phyloP scores from a whole-genome alignment of 1,284 basidiomycete species.

The Anthracocystis panici-leucophaei region DNA sequence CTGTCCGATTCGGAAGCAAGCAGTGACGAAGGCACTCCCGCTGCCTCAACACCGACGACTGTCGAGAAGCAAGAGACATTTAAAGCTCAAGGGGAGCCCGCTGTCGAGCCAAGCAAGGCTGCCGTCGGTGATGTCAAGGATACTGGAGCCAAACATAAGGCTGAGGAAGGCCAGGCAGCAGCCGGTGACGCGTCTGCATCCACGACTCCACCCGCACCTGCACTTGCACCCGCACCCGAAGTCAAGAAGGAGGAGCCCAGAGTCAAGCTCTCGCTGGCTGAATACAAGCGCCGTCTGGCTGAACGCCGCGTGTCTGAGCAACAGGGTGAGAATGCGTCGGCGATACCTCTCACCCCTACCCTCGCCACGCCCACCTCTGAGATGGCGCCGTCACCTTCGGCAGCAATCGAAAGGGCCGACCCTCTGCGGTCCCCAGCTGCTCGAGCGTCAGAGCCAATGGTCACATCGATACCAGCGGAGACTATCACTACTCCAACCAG shows the following conservation, averaged over 20 bases:
- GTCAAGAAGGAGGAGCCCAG: slow-evolving; percentile 57
- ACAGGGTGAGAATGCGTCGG: slow-evolving; percentile 11
- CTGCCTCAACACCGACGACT: slow-evolving; percentile 5
- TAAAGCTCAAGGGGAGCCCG: not conserved
- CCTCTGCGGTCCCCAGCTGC: slow-evolving; percentile 9
- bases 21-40: slow-evolving; percentile 21
- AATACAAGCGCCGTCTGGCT: slow-evolving; percentile 67
- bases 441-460: slow-evolving; percentile 17
- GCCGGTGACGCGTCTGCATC: not conserved
- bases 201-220: slow-evolving; percentile 2
- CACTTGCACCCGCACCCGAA: slow-evolving; percentile 19
- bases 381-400: slow-evolving; percentile 28
- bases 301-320: slow-evolving; percentile 57
- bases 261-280: slow-evolving; percentile 64
- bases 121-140: slow-evolving; percentile 1
- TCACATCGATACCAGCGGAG: slow-evolving; percentile 10
- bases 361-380: slow-evolving; percentile 27
- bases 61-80: slow-evolving; percentile 7
- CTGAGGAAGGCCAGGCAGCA: slow-evolving; percentile 3
- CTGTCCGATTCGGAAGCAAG: slow-evolving; percentile 36
- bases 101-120: not conserved
- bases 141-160: not conserved
- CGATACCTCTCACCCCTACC: slow-evolving; percentile 24
- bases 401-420: slow-evolving; percentile 23
- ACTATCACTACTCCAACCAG: slow-evolving; percentile 5